phyloP scores from a whole-genome alignment of 371 early-diverging fungal species.

The Apophysomyces trapeziformis region DNA sequence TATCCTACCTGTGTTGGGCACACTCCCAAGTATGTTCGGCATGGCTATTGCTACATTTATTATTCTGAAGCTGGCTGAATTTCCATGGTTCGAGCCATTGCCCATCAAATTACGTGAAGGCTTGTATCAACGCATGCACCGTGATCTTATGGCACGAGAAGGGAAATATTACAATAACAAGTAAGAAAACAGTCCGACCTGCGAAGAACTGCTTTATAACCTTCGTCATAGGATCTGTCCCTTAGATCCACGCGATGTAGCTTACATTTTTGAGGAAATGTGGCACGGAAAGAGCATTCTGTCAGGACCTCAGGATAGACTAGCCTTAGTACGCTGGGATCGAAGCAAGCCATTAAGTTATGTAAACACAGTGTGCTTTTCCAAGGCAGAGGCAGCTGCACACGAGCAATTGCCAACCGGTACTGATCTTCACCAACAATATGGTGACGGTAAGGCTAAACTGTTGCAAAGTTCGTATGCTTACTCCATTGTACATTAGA shows the following conservation, averaged over 20 bases:
- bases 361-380: constrained; percentile 84
- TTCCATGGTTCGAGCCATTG: constrained; percentile 76
- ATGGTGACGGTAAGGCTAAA: constrained; percentile 35
- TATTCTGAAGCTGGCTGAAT: constrained; percentile 77
- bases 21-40: constrained; percentile 94
- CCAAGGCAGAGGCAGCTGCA: constrained; percentile 71
- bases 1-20: constrained; percentile 86
- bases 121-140: constrained; percentile 72
- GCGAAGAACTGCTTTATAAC: not conserved
- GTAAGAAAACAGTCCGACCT: constrained; percentile 34
- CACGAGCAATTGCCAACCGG: constrained; percentile 55
- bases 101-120: constrained; percentile 80
- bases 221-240: constrained; percentile 42
- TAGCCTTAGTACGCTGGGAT: constrained; percentile 83
- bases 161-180: constrained; percentile 44
- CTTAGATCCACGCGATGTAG: constrained; percentile 75
- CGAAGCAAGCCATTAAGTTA: constrained; percentile 62
- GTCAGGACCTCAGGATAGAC: constrained; percentile 75
- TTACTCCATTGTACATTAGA: not conserved
- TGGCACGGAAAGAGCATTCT: constrained; percentile 84
- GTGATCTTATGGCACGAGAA: constrained; percentile 77
- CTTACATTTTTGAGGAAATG: constrained; percentile 87
- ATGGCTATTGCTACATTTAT: constrained; percentile 89
- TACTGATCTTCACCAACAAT: constrained; percentile 40
- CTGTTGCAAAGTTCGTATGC: not conserved